Conservation (phyloP, 768 basidiomycete species). For the Termitomyces sp. region DNA sequence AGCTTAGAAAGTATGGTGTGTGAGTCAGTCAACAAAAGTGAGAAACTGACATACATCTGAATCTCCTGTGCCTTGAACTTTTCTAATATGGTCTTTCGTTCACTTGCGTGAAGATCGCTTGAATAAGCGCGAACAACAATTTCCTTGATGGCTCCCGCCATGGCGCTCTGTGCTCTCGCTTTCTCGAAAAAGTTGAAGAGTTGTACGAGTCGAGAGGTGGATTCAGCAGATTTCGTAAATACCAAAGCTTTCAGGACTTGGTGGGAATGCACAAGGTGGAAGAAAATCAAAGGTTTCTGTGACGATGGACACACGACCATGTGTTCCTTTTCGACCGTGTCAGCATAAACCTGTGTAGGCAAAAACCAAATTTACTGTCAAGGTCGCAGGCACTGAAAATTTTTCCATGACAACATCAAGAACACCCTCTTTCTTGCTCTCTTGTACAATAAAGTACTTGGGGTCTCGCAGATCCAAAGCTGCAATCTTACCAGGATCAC, state of each 20-base stretch:
- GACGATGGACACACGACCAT: conserved; percentile 77
- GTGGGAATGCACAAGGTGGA: conserved; percentile 70
- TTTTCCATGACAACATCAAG: conserved; percentile 63
- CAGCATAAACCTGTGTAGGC: background rate
- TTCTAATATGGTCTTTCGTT: conserved; percentile 73
- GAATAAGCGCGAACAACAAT: conserved; percentile 72
- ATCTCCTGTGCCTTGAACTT: conserved; percentile 78
- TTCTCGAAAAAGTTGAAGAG: conserved; percentile 80
- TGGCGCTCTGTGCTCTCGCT: conserved; percentile 20
- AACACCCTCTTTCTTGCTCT: conserved; percentile 30
- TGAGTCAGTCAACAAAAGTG: background rate
- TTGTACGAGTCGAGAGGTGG: conserved; percentile 73
- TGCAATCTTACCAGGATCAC: conserved; percentile 90
- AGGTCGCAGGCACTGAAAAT: conserved; percentile 74
- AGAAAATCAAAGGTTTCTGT: conserved; percentile 84
- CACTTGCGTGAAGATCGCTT: conserved; percentile 68
- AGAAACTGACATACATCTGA: conserved; percentile 56
- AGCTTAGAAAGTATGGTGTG: conserved; percentile 34
- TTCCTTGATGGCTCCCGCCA: conserved; percentile 14
- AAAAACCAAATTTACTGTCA: conserved; percentile 46
- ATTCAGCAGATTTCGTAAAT: conserved; percentile 97
- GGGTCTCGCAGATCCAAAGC: conserved; percentile 73
- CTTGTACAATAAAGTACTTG: conserved; percentile 85
- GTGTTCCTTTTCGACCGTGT: conserved; percentile 55
- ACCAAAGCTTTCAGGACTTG: conserved; percentile 69